phyloP scores from a whole-genome alignment of 257 asterid genomes.

The Fraxinus anomala region DNA sequence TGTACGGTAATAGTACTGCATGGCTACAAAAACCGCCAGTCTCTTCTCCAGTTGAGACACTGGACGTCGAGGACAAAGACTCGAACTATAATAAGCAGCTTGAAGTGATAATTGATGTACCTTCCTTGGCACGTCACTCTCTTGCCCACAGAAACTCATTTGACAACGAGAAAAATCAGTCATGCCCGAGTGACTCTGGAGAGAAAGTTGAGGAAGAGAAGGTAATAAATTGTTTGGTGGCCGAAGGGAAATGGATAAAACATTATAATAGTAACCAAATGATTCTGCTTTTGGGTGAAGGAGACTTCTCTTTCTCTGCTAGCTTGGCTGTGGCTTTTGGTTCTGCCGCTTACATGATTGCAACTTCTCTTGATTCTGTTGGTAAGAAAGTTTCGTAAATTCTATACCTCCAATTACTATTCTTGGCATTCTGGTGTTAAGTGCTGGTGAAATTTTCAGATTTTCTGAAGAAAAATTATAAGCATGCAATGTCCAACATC shows the following conservation, averaged over 20 bases:
- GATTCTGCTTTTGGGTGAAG: conserved; percentile 45
- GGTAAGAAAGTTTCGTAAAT: conserved; percentile 18
- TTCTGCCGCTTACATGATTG: conserved; percentile 32
- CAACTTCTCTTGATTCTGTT: conserved; percentile 43
- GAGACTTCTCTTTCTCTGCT: conserved; percentile 45
- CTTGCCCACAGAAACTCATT: not conserved
- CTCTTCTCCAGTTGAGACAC: not conserved
- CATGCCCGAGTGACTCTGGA: not conserved
- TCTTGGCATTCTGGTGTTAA: no score
- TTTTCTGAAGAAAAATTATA: conserved; percentile 28
- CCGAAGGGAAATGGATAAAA: conserved; percentile 26
- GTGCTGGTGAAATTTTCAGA: conserved; percentile 11
- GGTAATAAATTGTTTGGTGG: not conserved
- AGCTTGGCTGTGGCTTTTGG: conserved; percentile 33
- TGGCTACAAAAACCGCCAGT: not conserved
- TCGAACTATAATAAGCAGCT: not conserved
- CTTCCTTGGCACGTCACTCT: not conserved
- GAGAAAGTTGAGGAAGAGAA: not conserved
- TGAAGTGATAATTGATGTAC: not conserved
- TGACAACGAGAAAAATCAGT: not conserved
- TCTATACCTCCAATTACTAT: no score
- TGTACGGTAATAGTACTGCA: not conserved
- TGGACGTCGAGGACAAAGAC: not conserved
- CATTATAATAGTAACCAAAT: conserved; percentile 36
- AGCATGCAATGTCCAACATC: conserved; percentile 23